These are phyloP conservation scores for Trichoderma asperelloides DNA, from an alignment of 495 filamentous ascomycete species.

Conservation along the genomic window DNA sequence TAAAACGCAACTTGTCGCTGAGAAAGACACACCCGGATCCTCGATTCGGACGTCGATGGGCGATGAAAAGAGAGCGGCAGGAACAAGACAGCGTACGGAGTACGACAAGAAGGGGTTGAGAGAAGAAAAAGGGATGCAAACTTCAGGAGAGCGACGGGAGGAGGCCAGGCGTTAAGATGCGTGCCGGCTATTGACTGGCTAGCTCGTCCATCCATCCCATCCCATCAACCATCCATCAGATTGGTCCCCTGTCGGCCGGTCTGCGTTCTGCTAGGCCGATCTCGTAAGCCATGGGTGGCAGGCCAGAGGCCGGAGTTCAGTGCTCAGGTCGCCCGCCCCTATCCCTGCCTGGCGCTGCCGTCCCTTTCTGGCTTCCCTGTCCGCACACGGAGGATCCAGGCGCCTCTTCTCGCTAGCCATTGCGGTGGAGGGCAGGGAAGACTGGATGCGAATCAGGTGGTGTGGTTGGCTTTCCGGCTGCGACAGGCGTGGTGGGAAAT, in stretches of 20 bases:
- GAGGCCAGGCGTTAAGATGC: conserved; percentile 3
- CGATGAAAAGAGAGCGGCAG: conserved; percentile 6
- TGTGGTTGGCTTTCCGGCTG: conserved; percentile 2
- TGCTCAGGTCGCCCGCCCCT: conserved; percentile 5
- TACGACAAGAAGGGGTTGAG: conserved; percentile 5
- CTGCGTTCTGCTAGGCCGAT: conserved; percentile 6
- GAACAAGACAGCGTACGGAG: conserved; percentile 4
- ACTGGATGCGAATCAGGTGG: conserved; percentile 8
- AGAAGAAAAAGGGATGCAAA: conserved; percentile 11
- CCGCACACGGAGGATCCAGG: conserved; percentile 4
- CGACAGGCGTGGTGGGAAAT: conserved; percentile 2
- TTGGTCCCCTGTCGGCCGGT: not conserved
- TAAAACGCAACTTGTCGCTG: not conserved
- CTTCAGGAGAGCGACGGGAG: conserved; percentile 7
- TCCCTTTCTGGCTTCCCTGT: conserved; percentile 3
- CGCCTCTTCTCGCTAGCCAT: conserved; percentile 8
- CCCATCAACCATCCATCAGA: conserved; percentile 7
- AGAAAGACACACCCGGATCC: not conserved
- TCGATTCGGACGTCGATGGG: not conserved
- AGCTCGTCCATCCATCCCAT: conserved; percentile 13
- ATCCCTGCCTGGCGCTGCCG: not conserved
- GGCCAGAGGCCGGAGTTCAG: conserved; percentile 1
- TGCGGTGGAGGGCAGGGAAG: not conserved
- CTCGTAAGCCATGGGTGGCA: conserved; percentile 6
- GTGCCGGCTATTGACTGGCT: conserved; percentile 6